Evolutionary conservation across 1,284 basidiomycete species (phyloP).

Genomic region (Hypsizygus ulmarius): DNA sequence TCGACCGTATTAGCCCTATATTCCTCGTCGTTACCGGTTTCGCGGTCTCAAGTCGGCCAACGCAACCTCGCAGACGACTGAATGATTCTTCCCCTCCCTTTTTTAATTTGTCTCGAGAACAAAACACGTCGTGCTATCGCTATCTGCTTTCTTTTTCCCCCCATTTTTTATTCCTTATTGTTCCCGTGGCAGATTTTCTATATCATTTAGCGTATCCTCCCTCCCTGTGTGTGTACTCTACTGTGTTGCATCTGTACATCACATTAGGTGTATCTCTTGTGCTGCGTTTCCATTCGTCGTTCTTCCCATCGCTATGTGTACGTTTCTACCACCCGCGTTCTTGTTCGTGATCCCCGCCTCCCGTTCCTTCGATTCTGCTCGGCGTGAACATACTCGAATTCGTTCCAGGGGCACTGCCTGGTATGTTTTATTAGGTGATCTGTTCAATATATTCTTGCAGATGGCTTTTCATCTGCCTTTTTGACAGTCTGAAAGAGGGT

Average conservation of each 20-base stretch:
- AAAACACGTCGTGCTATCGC: slow-evolving; percentile 20
- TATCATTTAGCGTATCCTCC: slow-evolving; percentile 12
- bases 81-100: slow-evolving; percentile 1
- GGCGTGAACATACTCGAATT: neutral
- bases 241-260: slow-evolving; percentile 15
- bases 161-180: slow-evolving; percentile 14
- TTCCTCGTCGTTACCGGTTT: slow-evolving; percentile 4
- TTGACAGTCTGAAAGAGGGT: too few species aligned
- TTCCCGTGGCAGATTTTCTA: neutral
- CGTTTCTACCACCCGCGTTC: neutral
- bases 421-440: slow-evolving; percentile 11
- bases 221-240: slow-evolving; percentile 12
- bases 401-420: slow-evolving; percentile 6
- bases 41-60: neutral
- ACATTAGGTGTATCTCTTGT: slow-evolving; percentile 14
- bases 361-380: neutral
- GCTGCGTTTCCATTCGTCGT: slow-evolving; percentile 8
- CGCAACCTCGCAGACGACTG: slow-evolving; percentile 2
- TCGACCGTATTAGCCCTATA: slow-evolving; percentile 10
- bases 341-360: slow-evolving; percentile 12
- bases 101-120: slow-evolving; percentile 14
- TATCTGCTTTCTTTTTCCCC: slow-evolving; percentile 14
- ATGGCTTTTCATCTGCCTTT: too few species aligned
- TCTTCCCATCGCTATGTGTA: slow-evolving; percentile 11
- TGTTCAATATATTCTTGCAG: neutral